Base-by-base conservation (phyloP, 1,139 yeast species). In the Petasospora fabianii region DNA sequence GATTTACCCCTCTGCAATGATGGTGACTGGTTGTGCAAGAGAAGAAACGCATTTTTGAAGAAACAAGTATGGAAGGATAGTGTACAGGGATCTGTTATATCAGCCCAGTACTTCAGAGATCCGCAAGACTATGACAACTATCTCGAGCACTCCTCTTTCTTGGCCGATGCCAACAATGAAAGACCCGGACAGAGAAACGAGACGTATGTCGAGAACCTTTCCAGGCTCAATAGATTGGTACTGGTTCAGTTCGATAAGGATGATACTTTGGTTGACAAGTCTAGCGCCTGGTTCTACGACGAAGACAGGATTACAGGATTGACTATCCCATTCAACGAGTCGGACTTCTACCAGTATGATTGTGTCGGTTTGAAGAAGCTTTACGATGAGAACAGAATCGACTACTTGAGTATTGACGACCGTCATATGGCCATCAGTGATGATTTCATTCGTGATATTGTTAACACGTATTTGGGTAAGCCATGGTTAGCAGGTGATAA, bases 31-130 rank as follows among this genome's bases (percentile, higher is more conserved):
- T 41, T 81, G 1, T 85, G 95, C 54, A 64, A 70, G 41, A 63
- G 66, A 34, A 66, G 80, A 40, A 83, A 83, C 54, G 66, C 58
- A 21, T 37, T 79, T 3, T 60, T 85, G 46, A 80, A 73, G 55
- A 61, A 60, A 26, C 87, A 79, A 50, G 77, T 84, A 1, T 85
- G 88, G 80, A 58, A 67, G 24, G 65, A 65, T 12, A 67, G 66
- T 16, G 69, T 84, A 0, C 95, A 84, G 54, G 66, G 68, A 11
- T 62, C 72, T 8, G 61, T 82, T 2, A 64, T 84, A 2, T 82
- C 87, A 6, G 94, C 95, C 0, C 95, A 84, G 54, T 85, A 83
- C 56, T 85, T 78, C 59, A 66, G 95, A 44, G 66, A 69, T 38
- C 65, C 54, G 11, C 19, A 60, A 8, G 67, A 75, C 18, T 65